Evolutionary conservation across 73 alveolate species (phyloP), one percentile per base, ranked within the genome.

Genomic region (Durusdinium trenchii): DNA sequence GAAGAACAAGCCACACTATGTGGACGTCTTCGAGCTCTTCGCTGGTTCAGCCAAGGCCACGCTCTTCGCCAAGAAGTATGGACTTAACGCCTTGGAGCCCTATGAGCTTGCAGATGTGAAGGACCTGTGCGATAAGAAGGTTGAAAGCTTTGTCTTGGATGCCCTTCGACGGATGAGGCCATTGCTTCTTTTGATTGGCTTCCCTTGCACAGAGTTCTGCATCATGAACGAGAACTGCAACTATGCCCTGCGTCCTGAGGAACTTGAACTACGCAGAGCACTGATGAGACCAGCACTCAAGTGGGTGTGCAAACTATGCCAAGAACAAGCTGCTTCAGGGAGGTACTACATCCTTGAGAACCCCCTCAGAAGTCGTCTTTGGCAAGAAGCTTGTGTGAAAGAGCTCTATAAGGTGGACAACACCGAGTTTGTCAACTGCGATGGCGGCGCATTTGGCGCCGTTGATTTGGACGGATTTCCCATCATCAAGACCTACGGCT

Each of bases 11-110:
- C 42, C 2, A 23, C 46, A 28, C 50, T 16, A 3, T 32, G 67
- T 81, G 48, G 92, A 81, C 71, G 26, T 76, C n/a, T n/a, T n/a
- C n/a, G 85, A 73, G 57, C 54, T 73, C 35, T 73, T 73, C n/a
- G 50, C 85, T 1, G 85, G 85, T 12, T 23, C 54, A 36, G 85
- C 54, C 12, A 16, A 52, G 35, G 28, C 40, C 28, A 73, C 85
- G 0, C 40, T 10, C 16, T 12, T 3, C 6, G 85, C 85, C 50
- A 50, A 73, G 35, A n/a, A 32, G 38, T 73, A 36, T 73, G 85
- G 85, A 0, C 52, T 73, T 28, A 73, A 35, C 30, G 85, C 85
- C 16, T 23, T 73, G 7, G 54, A 73, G 52, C 85, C 85, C 54
- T 38, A 38, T 5, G 85, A 73, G 36, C 1, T 23, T 6, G 40